Evolutionary conservation across 768 basidiomycete species (phyloP), one percentile per base, ranked within the genome.

Genomic region (Xerocomellus chrysenteron): DNA sequence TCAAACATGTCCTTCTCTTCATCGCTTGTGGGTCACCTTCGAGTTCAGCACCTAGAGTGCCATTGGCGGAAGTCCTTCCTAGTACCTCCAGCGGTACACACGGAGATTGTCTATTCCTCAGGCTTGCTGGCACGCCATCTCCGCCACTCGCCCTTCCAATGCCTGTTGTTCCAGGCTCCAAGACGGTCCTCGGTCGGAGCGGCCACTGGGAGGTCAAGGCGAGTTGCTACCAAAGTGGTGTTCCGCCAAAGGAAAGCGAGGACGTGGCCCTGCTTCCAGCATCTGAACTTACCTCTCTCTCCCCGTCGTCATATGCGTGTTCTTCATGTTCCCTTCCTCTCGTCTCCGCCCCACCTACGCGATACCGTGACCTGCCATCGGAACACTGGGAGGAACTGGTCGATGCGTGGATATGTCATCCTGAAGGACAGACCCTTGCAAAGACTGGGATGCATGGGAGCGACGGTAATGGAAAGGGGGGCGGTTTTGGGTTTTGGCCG

Each of bases 341-440:
- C 35, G 69, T 80, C 13, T 80, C 87, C 37, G 73, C 80, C 0
- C 71, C 82, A 6, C 75, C 72, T 41, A 68, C 83, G 19, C 75
- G 72, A 44, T 98, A 90, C 71, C 83, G 86, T 39, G 94, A 97
- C 67, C 76, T 98, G 13, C 96, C 96, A 4, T 94, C 92, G 5
- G 95, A 98, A 68, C 89, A 98, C 65, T 98, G 96, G 96, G 88
- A 93, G 59, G 96, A 98, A 70, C 85, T 98, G 16, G 84, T 98
- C 19, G 96, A 98, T 59, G 89, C 94, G 8, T 98, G 96, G 96
- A 94, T 98, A 90, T 98, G 96, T 65, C 96, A 98, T 71, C 72
- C 85, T 10, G 94, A 97, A 65, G 68, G 60, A 35, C 94, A 96
- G 75, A 85, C 82, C 42, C 76, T 98, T 47, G 73, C 82, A 49